A percentile compares a stretch with the other conserved stretches of the same genome.
Evolutionary conservation across 31 red algal genomes (phyloP).

Genomic region (Asparagopsis taxiformis): DNA sequence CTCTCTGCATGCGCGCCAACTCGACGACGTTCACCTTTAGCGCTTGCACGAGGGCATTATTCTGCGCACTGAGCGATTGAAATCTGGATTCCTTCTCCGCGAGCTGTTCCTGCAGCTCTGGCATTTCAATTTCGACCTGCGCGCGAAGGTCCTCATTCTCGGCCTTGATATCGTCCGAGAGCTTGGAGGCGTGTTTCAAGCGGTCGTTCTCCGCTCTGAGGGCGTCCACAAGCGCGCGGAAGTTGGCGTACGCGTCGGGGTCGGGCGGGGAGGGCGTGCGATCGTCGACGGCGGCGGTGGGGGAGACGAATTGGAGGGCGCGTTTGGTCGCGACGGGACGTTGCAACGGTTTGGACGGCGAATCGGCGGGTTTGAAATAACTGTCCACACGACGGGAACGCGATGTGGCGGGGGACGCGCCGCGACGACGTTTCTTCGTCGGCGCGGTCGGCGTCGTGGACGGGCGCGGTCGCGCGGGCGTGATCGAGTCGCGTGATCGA

Average conservation of each 20-base stretch:
- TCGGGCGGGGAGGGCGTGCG: neutral
- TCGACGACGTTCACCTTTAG: constrained; percentile 10
- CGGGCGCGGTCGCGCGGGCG: constrained; percentile 12
- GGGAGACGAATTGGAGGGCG: neutral
- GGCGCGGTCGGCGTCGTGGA: constrained; percentile 15
- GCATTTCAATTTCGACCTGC: constrained; percentile 48
- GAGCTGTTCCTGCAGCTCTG: constrained; percentile 26
- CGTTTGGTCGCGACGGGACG: neutral
- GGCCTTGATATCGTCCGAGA: constrained; percentile 27
- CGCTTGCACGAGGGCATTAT: constrained; percentile 9
- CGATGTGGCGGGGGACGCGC: constrained; percentile 10
- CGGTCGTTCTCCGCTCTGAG: constrained; percentile 37
- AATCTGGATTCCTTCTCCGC: constrained; percentile 14
- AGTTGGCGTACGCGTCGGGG: constrained; percentile 12
- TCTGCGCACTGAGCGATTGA: constrained; percentile 1
- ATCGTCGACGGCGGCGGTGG: neutral
- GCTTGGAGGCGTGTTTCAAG: constrained; percentile 12
- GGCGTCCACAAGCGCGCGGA: constrained; percentile 31
- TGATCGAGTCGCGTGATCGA: too few relatives aligned
- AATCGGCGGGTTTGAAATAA: constrained; percentile 46
- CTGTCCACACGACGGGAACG: constrained; percentile 24
- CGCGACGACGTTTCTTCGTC: constrained; percentile 34
- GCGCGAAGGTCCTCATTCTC: constrained; percentile 65
- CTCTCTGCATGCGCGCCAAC: constrained; percentile 22
- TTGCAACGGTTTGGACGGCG: neutral